Percentiles rank a stretch among this genome's conserved stretches.
These are phyloP conservation scores for Lagerstroemia speciosa DNA, from an alignment of 345 rosid species.

Conservation along the genomic window DNA sequence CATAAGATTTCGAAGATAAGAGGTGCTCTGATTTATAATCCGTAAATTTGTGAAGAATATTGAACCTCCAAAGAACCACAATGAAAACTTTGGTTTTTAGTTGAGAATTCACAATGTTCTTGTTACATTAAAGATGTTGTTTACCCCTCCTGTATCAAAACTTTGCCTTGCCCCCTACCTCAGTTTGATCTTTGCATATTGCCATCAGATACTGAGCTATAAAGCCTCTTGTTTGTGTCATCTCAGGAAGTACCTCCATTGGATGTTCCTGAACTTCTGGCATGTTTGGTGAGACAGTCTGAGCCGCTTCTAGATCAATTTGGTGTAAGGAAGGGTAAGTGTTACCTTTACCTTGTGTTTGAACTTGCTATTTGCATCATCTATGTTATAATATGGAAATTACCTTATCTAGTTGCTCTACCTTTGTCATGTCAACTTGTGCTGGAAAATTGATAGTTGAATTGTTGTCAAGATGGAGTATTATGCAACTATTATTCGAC, in stretches of 20 bases:
- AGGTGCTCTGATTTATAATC: background rate
- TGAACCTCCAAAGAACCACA: background rate
- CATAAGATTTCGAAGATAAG: background rate
- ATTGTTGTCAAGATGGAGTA: background rate
- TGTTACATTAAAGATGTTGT: background rate
- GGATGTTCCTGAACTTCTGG: constrained; percentile 85
- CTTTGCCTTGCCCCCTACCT: background rate
- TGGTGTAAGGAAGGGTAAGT: constrained; percentile 71
- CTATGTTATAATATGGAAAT: background rate
- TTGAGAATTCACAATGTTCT: background rate
- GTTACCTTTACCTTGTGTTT: background rate
- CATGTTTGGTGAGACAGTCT: constrained; percentile 83
- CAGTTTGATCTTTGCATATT: background rate
- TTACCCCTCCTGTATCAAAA: background rate
- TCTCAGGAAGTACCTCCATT: constrained; percentile 70
- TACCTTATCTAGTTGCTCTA: background rate
- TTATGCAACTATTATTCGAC: background rate
- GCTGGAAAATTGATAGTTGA: background rate
- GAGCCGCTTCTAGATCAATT: constrained; percentile 89
- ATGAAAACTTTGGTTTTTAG: background rate
- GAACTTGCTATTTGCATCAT: background rate
- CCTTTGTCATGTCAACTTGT: background rate
- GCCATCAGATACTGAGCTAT: background rate
- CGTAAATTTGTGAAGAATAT: background rate
- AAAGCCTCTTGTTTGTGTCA: constrained; percentile 5